phyloP scores from a whole-genome alignment of 108 stramenopile species.

The Cyclotella baltica region DNA sequence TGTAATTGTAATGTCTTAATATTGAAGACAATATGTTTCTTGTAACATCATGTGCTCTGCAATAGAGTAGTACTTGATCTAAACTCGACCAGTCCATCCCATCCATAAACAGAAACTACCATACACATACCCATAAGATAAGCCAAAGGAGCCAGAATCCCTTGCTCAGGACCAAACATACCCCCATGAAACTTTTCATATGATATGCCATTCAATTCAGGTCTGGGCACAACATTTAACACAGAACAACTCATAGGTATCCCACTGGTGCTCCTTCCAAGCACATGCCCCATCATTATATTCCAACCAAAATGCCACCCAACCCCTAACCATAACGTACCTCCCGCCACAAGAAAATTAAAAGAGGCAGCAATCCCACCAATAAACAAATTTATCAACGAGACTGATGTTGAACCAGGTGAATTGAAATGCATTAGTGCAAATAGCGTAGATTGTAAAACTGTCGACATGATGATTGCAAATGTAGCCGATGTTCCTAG shows the following conservation, averaged over 20 bases:
- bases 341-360: slow-evolving; percentile 40
- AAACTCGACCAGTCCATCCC: slow-evolving; percentile 23
- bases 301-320: slow-evolving; percentile 61
- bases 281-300: slow-evolving; percentile 46
- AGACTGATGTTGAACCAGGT: slow-evolving; percentile 39
- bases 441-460: slow-evolving; percentile 47
- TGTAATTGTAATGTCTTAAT: no score
- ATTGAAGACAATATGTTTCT: no score
- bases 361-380: slow-evolving; percentile 44
- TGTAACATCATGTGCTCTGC: background rate
- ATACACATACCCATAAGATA: slow-evolving; percentile 37
- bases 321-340: slow-evolving; percentile 40
- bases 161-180: slow-evolving; percentile 48
- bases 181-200: slow-evolving; percentile 42
- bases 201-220: background rate
- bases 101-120: slow-evolving; percentile 28
- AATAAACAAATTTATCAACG: slow-evolving; percentile 40
- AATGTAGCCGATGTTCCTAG: slow-evolving; percentile 2
- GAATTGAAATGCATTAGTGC: slow-evolving; percentile 42
- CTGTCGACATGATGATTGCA: slow-evolving; percentile 28
- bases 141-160: slow-evolving; percentile 39
- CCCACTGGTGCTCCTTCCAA: slow-evolving; percentile 41
- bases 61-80: slow-evolving; percentile 4
- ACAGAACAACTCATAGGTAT: slow-evolving; percentile 48
- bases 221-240: slow-evolving; percentile 24